Evolutionary conservation across 108 stramenopile species (phyloP), one percentile per base, ranked within the genome.

Genomic region (Cyclotella kingstonii): DNA sequence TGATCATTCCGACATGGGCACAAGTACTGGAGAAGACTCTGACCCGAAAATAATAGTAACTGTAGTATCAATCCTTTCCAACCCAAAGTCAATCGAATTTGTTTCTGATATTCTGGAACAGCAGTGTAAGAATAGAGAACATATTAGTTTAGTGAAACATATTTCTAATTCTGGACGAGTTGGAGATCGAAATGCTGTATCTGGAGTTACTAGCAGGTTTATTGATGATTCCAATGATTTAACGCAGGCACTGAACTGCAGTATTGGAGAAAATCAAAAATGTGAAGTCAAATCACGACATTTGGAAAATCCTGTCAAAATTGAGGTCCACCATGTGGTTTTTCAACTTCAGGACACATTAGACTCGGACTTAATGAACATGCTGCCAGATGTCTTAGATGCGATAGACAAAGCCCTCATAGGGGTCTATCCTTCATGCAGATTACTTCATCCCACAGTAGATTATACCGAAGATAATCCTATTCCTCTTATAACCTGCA

Each of bases 321-420:
- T 69, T 27, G 42, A 48, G 18, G 14, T 51, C 15, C 28, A 29
- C 23, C 72, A 73, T 33, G 41, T 29, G n/a, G 51, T 58, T 30
- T 34, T 73, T 26, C 31, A 46, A 12, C 55, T 73, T 9, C 49
- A 53, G 12, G 72, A 73, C 58, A 51, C 45, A 0, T 29, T 60
- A 15, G 57, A 60, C 19, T 29, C 72, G 8, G 72, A 73, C 66
- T 54, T 66, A 36, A 49, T 60, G 51, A 46, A 63, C 5, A 28
- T 66, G 4, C n/a, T 73, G 0, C 49, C 54, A 5, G 19, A 60
- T 23, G 40, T 59, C 1, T 31, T 65, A 33, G 14, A 28, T 38
- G 35, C 34, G 11, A 73, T 73, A 22, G 72, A 73, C 29, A 59
- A 66, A 21, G 72, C 72, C 25, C 40, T 71, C 26, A 47, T 36